A percentile compares a stretch with the other conserved stretches of the same genome.
These are phyloP conservation scores for Malus sieversii DNA, from an alignment of 306 rosid genomes.

Conservation along the genomic window DNA sequence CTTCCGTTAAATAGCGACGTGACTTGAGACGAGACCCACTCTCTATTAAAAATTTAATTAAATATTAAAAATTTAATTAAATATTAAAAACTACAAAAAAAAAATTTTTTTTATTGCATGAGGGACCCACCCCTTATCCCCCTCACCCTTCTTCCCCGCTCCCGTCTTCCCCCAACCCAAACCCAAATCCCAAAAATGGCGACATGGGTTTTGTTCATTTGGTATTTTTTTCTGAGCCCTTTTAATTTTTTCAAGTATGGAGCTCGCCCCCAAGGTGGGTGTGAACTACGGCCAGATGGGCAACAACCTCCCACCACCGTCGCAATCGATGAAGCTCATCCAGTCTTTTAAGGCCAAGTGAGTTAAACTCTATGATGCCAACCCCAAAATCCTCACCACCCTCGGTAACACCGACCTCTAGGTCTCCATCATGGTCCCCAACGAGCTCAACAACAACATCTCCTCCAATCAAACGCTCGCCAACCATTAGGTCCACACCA, in stretches of 20 bases:
- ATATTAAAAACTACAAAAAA: no score
- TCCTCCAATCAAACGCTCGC: slow-evolving; percentile 49
- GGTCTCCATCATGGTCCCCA: slow-evolving; percentile 69
- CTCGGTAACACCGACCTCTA: slow-evolving; percentile 37
- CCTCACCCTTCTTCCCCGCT: no score
- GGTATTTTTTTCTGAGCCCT: background rate
- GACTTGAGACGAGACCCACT: no score
- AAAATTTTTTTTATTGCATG: no score
- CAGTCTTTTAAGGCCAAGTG: slow-evolving; percentile 41
- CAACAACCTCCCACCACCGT: slow-evolving; percentile 53
- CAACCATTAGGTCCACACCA: slow-evolving; percentile 44
- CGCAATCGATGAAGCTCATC: slow-evolving; percentile 37
- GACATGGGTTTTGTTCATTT: background rate
- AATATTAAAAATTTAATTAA: no score
- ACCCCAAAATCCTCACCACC: slow-evolving; percentile 44
- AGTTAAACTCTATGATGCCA: slow-evolving; percentile 51
- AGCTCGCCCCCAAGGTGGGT: slow-evolving; percentile 38
- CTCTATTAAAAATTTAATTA: no score
- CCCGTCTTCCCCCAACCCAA: no score
- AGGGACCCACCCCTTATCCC: no score
- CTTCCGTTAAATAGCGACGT: no score
- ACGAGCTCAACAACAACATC: slow-evolving; percentile 46
- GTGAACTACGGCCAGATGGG: slow-evolving; percentile 73
- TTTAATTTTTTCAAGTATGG: slow-evolving; percentile 31
- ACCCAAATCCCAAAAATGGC: background rate